Base-by-base conservation (phyloP, 352 stramenopile genomes). In the Halophytophthora batemanensis region DNA sequence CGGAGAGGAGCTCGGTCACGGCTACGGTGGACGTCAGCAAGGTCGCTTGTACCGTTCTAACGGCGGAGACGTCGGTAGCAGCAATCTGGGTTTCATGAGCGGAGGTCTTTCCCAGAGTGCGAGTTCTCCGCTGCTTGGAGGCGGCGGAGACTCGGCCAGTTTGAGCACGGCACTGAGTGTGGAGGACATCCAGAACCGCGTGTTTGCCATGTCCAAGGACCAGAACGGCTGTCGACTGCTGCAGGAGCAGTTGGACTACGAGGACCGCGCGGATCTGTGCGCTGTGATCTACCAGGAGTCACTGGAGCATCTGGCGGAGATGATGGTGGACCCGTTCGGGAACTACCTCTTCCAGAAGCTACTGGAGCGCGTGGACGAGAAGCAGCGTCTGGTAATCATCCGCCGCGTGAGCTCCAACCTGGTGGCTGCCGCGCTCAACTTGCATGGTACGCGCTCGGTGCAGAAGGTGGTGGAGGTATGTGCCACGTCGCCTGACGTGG, bases 291-390 rank as follows among this genome's bases (percentile, higher is more conserved):
- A 98, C 46, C 82, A 94, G n/a, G 95, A 99, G 72, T 95, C 95
- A n/a, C 74, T 98, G 7, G 84, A 96, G 23, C 96, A 98, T 60
- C 87, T 98, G 72, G 87, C 88, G 11, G 93, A 98, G 64, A 96
- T 98, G 66, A 98, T 99, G 95, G 93, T 98, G n/a, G 96, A 99
- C 67, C 96, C 96, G 6, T 99, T 99, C 68, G 97, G 97, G 6
- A 99, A 99, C 65, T 99, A 99, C 56, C 69, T 99, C 12, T 99
- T 99, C 67, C 97, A 99, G 73, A 99, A 99, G 71, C 92, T 99
- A 28, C 72, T 98, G 22, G 97, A 99, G 56, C 90, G 96, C 42
- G 95, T 97, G 43, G 91, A 76, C 28, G 74, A 86, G 5, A 79
- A 87, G 35, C 90, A 98, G 60, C 83, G 96, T 0, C 70, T 97